Evolutionary conservation across 1,284 basidiomycete species (phyloP).

Genomic region (Cystobasidium slooffiae): DNA sequence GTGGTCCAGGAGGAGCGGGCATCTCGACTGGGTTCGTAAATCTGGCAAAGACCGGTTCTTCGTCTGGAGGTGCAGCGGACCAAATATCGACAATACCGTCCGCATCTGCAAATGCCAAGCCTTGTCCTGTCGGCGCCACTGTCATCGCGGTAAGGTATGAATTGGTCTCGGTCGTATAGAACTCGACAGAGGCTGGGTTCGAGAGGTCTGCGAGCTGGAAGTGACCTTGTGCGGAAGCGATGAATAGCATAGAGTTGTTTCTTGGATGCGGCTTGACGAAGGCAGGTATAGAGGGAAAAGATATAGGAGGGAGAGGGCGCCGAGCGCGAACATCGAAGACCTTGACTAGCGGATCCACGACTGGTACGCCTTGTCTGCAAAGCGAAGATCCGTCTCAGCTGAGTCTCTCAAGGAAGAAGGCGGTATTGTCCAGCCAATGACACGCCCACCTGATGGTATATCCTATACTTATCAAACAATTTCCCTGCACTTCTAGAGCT

Average conservation of each 20-base stretch:
- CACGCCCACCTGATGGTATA: slow-evolving; percentile 74
- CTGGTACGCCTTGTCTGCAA: slow-evolving; percentile 78
- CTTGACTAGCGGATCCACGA: slow-evolving; percentile 89
- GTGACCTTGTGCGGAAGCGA: slow-evolving; percentile 82
- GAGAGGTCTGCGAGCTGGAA: slow-evolving; percentile 87
- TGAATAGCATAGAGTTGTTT: slow-evolving; percentile 74
- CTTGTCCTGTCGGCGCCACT: slow-evolving; percentile 82
- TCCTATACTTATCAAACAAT: slow-evolving; percentile 82
- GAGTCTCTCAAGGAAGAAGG: neutral
- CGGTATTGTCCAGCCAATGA: neutral
- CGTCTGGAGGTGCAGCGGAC: slow-evolving; percentile 72
- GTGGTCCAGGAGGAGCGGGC: slow-evolving; percentile 73
- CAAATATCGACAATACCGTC: slow-evolving; percentile 84
- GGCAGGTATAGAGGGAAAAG: slow-evolving; percentile 84
- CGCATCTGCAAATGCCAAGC: slow-evolving; percentile 89
- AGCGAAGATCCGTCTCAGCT: neutral
- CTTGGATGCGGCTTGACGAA: slow-evolving; percentile 84
- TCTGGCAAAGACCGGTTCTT: slow-evolving; percentile 57
- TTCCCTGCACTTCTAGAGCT: slow-evolving; percentile 77
- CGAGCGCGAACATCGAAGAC: slow-evolving; percentile 86
- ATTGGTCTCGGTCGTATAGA: slow-evolving; percentile 67
- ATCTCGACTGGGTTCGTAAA: slow-evolving; percentile 88
- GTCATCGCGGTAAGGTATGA: slow-evolving; percentile 81
- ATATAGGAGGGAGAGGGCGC: slow-evolving; percentile 76
- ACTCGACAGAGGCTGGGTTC: slow-evolving; percentile 67